phyloP scores from a whole-genome alignment of 2,329 filamentous ascomycete species.

The Phyllosticta paracitricarpa region DNA sequence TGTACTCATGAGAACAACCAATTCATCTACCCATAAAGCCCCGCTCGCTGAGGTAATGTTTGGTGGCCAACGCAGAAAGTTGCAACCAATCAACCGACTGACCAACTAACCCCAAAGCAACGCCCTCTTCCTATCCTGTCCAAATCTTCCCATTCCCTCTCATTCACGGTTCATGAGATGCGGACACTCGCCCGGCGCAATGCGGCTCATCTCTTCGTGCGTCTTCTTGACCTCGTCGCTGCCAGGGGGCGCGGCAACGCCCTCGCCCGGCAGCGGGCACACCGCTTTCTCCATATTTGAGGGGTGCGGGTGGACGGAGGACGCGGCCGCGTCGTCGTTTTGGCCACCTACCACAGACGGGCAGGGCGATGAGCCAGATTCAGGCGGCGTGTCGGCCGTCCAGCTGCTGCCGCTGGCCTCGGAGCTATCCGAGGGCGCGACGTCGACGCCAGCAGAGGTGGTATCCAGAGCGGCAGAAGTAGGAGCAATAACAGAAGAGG shows the following conservation, averaged over 20 bases:
- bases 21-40: too few species aligned
- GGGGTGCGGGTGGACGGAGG: constrained; percentile 23
- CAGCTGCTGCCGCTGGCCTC: constrained; percentile 1
- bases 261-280: constrained; percentile 24
- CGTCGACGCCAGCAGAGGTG: constrained; percentile 1
- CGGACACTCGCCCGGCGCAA: constrained; percentile 21
- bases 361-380: neutral
- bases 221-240: constrained; percentile 25
- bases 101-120: neutral
- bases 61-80: too few species aligned
- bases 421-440: neutral
- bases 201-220: constrained; percentile 29
- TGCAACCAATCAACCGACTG: neutral
- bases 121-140: neutral
- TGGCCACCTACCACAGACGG: neutral
- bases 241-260: constrained; percentile 22
- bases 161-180: constrained; percentile 31
- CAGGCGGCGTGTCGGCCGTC: constrained; percentile 5
- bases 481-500: neutral
- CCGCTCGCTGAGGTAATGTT: too few species aligned
- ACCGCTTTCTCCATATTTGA: constrained; percentile 24
- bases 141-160: neutral
- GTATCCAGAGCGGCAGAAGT: neutral
- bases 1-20: too few species aligned
- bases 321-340: constrained; percentile 10